phyloP scores from a whole-genome alignment of 2,329 filamentous ascomycete genomes.

The Colletotrichum limetticola region DNA sequence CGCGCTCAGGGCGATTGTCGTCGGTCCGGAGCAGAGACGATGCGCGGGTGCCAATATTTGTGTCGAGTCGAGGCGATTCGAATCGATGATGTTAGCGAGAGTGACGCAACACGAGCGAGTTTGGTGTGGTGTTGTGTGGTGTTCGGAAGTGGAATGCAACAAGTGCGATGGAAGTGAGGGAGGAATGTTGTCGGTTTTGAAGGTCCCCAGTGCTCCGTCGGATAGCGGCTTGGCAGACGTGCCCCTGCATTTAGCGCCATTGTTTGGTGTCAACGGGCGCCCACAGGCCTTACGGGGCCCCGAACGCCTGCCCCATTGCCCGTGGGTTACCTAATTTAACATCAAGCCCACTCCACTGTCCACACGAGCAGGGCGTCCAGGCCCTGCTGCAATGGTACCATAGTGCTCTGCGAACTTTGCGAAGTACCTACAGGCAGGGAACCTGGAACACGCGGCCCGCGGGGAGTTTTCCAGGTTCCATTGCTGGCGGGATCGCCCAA shows the following conservation, averaged over 20 bases:
- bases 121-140: background rate
- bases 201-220: background rate
- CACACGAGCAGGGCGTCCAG: background rate
- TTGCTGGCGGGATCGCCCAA: background rate
- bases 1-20: background rate
- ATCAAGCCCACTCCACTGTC: background rate
- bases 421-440: background rate
- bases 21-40: background rate
- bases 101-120: slow-evolving; percentile 11
- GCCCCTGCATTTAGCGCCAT: slow-evolving; percentile 28
- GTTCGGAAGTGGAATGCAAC: background rate
- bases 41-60: background rate
- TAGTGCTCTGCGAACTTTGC: too few species aligned
- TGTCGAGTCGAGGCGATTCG: background rate
- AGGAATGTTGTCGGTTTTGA: slow-evolving; percentile 30
- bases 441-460: slow-evolving; percentile 20
- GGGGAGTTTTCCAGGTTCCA: background rate
- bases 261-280: slow-evolving; percentile 13
- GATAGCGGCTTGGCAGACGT: slow-evolving; percentile 29
- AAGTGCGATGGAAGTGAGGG: background rate
- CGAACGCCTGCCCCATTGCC: background rate
- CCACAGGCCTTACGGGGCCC: slow-evolving; percentile 20
- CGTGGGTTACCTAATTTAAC: background rate
- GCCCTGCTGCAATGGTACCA: background rate
- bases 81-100: background rate